Conservation (phyloP, 2,329 filamentous ascomycete genomes). For the Dothidotthia symphoricarpi region DNA sequence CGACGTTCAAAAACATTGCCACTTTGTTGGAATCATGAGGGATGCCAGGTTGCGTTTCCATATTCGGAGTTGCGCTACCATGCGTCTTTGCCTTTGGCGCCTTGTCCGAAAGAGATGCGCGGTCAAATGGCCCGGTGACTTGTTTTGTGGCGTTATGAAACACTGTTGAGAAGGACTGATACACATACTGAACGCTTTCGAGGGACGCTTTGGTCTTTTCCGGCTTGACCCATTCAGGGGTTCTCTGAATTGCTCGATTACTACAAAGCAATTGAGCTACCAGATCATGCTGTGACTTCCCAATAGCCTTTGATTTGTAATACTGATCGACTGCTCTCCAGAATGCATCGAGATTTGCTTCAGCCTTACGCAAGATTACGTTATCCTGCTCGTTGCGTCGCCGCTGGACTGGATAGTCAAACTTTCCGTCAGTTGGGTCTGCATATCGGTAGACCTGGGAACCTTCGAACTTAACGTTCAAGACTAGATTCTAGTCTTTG, state of each 20-base stretch:
- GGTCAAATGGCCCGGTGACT: conserved; percentile 8
- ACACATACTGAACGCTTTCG: conserved; percentile 2
- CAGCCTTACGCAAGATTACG: conserved; percentile 47
- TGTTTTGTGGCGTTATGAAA: conserved; percentile 8
- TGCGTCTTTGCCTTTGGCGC: conserved; percentile 12
- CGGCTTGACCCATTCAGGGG: conserved; percentile 49
- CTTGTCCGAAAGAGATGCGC: conserved; percentile 2
- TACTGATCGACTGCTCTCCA: conserved; percentile 43
- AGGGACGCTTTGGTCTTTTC: conserved; percentile 3
- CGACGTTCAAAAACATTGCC: conserved; percentile 7
- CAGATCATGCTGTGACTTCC: conserved; percentile 10
- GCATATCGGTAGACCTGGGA: conserved; percentile 7
- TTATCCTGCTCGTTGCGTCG: conserved; percentile 49
- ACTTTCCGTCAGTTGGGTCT: conserved; percentile 42
- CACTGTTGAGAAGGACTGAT: conserved; percentile 10
- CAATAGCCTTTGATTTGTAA: conserved; percentile 2
- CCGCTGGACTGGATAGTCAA: conserved; percentile 52
- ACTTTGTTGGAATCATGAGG: conserved; percentile 12
- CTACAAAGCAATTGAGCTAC: conserved; percentile 22
- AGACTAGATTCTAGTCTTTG: conserved; percentile 4
- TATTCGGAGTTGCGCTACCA: conserved; percentile 1
- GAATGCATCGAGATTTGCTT: conserved; percentile 50
- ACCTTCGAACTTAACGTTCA: conserved; percentile 7
- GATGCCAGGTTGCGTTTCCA: not conserved
- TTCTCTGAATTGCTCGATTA: conserved; percentile 48